A percentile compares a stretch with the other conserved stretches of the same genome.
phyloP scores from a whole-genome alignment of 1,284 basidiomycete genomes.

The Grifola frondosa region DNA sequence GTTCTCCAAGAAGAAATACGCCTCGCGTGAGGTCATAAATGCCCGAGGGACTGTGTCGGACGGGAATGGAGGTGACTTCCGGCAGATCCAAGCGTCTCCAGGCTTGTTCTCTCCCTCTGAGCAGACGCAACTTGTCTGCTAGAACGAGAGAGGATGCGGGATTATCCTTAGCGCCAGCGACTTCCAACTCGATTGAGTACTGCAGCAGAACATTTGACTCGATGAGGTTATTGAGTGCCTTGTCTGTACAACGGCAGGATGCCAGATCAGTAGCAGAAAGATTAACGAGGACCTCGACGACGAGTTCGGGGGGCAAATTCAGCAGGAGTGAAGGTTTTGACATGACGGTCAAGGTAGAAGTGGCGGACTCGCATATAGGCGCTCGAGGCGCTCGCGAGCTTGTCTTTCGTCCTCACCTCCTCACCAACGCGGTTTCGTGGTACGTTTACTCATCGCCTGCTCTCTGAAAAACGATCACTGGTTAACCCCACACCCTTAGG shows the following conservation, averaged over 20 bases:
- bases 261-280: conserved; percentile 23
- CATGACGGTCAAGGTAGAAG: conserved; percentile 5
- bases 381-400: conserved; percentile 3
- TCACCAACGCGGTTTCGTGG: too few relatives aligned
- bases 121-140: conserved; percentile 28
- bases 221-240: conserved; percentile 25
- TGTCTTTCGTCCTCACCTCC: not conserved
- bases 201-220: conserved; percentile 31
- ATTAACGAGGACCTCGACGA: conserved; percentile 31
- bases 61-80: conserved; percentile 5
- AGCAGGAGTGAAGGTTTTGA: too few relatives aligned
- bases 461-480: too few relatives aligned
- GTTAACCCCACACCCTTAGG: too few relatives aligned
- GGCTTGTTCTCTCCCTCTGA: conserved; percentile 20
- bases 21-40: conserved; percentile 46
- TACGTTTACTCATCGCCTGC: not conserved
- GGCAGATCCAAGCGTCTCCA: conserved; percentile 25
- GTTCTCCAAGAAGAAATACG: conserved; percentile 39
- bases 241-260: conserved; percentile 24
- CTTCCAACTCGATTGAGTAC: conserved; percentile 32
- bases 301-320: conserved; percentile 37
- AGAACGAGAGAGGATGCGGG: conserved; percentile 21
- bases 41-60: conserved; percentile 21
- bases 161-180: conserved; percentile 33
- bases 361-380: not conserved